Evolutionary conservation across 2,329 filamentous ascomycete genomes (phyloP).

Genomic region (Neofusicoccum parvum): DNA sequence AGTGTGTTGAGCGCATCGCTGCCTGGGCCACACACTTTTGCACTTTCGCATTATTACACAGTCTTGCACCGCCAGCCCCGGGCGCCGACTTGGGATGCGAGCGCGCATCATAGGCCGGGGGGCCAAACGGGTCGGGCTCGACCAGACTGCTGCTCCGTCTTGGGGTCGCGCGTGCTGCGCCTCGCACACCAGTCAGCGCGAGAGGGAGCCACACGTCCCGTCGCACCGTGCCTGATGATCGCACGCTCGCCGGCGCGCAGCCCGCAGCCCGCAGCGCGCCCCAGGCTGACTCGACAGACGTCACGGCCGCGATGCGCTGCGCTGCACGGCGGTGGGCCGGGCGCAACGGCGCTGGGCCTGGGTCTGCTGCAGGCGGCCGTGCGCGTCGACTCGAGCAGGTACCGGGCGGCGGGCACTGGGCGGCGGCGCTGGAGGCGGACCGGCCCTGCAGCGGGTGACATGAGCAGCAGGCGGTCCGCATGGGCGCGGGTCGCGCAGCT

Average conservation of each 20-base stretch:
- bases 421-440: background rate
- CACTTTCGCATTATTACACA: conserved; percentile 16
- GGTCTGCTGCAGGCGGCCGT: background rate
- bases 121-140: background rate
- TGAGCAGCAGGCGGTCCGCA: conserved; percentile 7
- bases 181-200: conserved; percentile 6
- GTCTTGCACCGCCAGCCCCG: conserved; percentile 3
- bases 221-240: conserved; percentile 15
- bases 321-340: background rate
- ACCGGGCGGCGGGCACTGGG: background rate
- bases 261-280: background rate
- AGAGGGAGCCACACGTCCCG: background rate
- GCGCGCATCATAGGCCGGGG: conserved; percentile 16
- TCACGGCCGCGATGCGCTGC: background rate
- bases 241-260: background rate
- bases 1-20: background rate
- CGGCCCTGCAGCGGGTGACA: conserved; percentile 12
- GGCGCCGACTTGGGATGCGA: background rate
- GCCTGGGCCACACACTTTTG: conserved; percentile 1
- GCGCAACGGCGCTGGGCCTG: background rate
- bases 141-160: background rate
- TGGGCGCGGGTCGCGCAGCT: background rate
- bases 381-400: background rate
- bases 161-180: conserved; percentile 15
- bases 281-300: background rate